A percentile compares a stretch with the other conserved stretches of the same genome.
Evolutionary conservation across 352 stramenopile genomes (phyloP).

Genomic region (Phytophthora sojae): DNA sequence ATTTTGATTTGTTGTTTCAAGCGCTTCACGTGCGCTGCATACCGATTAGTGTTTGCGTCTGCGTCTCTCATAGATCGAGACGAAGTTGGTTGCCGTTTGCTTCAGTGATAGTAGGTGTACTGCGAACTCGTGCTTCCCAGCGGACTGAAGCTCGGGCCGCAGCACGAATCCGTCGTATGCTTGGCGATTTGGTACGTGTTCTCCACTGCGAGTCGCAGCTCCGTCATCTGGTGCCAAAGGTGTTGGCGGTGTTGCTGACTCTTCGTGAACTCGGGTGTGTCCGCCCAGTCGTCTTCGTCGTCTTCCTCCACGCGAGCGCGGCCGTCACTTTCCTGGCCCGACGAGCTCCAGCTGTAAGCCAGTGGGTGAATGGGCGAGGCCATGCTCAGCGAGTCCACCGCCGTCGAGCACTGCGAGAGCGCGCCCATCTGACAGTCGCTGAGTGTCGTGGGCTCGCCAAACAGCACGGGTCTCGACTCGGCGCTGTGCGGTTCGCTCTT

Average conservation of each 20-base stretch:
- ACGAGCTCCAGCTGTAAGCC: conserved; percentile 35
- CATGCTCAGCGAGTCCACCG: conserved; percentile 17
- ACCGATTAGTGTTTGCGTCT: neutral
- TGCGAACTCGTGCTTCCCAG: conserved; percentile 13
- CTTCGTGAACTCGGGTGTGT: conserved; percentile 41
- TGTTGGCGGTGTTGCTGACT: conserved; percentile 35
- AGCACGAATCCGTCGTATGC: conserved; percentile 46
- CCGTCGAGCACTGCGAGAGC: conserved; percentile 40
- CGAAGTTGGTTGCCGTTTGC: neutral
- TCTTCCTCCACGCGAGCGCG: conserved; percentile 39
- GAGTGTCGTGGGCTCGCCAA: conserved; percentile 33
- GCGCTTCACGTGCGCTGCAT: conserved; percentile 6
- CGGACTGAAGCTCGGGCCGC: conserved; percentile 27
- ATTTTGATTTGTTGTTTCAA: neutral
- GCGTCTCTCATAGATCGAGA: conserved; percentile 15
- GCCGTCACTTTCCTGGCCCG: conserved; percentile 25
- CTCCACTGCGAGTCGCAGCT: conserved; percentile 52
- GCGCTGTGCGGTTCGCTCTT: conserved; percentile 24
- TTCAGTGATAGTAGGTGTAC: conserved; percentile 11
- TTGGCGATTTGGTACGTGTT: conserved; percentile 56
- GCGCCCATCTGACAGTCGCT: conserved; percentile 32
- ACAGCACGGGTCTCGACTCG: conserved; percentile 25
- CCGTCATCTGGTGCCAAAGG: conserved; percentile 52
- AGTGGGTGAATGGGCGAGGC: conserved; percentile 33
- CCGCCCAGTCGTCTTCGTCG: conserved; percentile 40